These are phyloP conservation scores for Wallacemonas collosoma DNA, from an alignment of 208 protist species.

Conservation along the genomic window DNA sequence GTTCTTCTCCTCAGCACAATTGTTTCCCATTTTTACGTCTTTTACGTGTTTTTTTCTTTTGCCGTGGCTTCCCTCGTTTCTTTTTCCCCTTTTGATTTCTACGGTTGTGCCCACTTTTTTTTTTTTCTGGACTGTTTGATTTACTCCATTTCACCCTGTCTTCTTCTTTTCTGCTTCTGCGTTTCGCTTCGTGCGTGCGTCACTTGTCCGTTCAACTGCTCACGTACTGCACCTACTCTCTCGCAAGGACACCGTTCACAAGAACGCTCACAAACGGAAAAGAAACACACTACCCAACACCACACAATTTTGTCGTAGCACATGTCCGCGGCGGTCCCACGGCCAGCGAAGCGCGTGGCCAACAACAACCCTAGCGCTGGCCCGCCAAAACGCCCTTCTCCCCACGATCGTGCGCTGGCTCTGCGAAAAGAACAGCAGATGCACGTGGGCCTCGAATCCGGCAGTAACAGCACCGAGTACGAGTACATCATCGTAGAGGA, in stretches of 20 bases:
- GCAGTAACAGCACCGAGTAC: constrained; percentile 13
- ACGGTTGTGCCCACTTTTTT: constrained; percentile 14
- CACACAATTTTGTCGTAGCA: not conserved
- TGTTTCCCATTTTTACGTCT: not conserved
- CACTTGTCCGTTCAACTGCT: not conserved
- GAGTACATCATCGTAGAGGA: constrained; percentile 16
- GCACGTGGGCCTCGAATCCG: not conserved
- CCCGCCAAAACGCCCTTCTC: not conserved
- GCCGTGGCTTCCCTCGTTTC: constrained; percentile 10
- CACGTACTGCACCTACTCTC: not conserved
- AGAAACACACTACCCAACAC: not conserved
- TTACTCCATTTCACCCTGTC: not conserved
- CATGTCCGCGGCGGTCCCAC: constrained; percentile 7
- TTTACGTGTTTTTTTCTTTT: constrained; percentile 11
- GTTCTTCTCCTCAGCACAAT: constrained; percentile 1
- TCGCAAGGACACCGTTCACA: not conserved
- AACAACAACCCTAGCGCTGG: constrained; percentile 12
- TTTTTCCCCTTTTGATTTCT: constrained; percentile 12
- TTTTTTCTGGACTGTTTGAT: not conserved
- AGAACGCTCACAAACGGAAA: not conserved
- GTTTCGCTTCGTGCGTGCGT: not conserved
- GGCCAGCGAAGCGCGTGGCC: constrained; percentile 1
- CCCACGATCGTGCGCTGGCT: constrained; percentile 7
- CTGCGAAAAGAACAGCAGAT: constrained; percentile 6
- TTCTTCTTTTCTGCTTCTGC: too few species aligned